phyloP scores from a whole-genome alignment of 2,329 filamentous ascomycete genomes.

The Aspergillus intermedius region DNA sequence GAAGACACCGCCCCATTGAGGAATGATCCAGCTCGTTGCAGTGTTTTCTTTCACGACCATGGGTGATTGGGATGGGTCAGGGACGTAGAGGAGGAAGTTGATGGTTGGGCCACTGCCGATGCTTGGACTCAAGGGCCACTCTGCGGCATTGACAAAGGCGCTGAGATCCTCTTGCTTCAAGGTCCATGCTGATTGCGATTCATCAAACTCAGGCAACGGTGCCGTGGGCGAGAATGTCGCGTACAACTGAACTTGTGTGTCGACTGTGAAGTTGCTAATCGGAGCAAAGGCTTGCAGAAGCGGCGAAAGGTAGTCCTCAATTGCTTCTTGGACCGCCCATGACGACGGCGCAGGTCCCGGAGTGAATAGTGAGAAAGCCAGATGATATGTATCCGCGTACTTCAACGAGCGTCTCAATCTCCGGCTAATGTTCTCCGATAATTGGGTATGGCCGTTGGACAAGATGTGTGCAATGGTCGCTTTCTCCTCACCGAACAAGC shows the following conservation, averaged over 20 bases:
- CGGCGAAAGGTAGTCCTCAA: conserved; percentile 74
- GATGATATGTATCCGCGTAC: conserved; percentile 87
- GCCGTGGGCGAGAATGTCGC: conserved; percentile 62
- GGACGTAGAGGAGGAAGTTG: conserved; percentile 90
- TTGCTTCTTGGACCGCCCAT: conserved; percentile 82
- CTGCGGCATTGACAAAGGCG: conserved; percentile 93
- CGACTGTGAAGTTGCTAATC: conserved; percentile 92
- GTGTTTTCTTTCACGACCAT: conserved; percentile 54
- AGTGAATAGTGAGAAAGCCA: conserved; percentile 93
- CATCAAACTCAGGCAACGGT: conserved; percentile 50
- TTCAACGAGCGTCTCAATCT: conserved; percentile 80
- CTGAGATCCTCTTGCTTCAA: conserved; percentile 81
- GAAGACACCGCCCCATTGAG: conserved; percentile 82
- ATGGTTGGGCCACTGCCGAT: conserved; percentile 90
- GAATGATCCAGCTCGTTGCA: conserved; percentile 80
- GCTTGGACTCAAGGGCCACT: conserved; percentile 92
- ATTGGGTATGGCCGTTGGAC: conserved; percentile 46
- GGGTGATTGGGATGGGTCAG: conserved; percentile 59
- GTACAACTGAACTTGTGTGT: conserved; percentile 93
- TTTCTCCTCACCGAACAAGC: conserved; percentile 80
- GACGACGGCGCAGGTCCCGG: conserved; percentile 69
- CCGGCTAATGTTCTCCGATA: conserved; percentile 53
- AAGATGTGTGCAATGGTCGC: conserved; percentile 72
- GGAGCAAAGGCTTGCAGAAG: conserved; percentile 70
- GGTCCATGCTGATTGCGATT: conserved; percentile 53